Evolutionary conservation across 129 eudicot genomes (phyloP).

Genomic region (Silybum marianum): DNA sequence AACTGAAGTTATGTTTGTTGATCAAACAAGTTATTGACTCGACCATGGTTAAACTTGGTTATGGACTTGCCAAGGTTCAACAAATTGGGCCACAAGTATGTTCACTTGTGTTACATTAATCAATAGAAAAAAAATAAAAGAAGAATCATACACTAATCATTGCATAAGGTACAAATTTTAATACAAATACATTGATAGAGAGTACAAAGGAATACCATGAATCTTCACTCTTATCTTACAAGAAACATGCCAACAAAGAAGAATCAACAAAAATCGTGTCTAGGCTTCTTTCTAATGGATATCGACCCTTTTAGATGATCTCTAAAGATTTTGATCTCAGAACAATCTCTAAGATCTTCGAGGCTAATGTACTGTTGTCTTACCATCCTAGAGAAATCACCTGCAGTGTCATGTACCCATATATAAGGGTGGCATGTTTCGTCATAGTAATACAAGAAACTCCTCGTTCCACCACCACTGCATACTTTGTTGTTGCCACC

Average conservation of each 20-base stretch:
- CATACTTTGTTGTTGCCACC: conserved; percentile 9
- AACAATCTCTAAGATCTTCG: conserved; percentile 85
- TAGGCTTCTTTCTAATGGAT: conserved; percentile 68
- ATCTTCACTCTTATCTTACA: conserved; percentile 16
- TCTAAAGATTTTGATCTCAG: conserved; percentile 76
- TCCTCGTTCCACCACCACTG: conserved; percentile 41
- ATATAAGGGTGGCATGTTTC: conserved; percentile 86
- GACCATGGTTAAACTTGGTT: neutral
- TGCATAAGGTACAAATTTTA: conserved; percentile 8
- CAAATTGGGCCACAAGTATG: neutral
- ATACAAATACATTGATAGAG: neutral
- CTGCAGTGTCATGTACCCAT: conserved; percentile 71
- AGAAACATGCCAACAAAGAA: conserved; percentile 4
- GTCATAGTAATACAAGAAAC: conserved; percentile 73
- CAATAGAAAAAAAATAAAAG: neutral
- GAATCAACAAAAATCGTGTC: conserved; percentile 67
- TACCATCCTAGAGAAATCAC: conserved; percentile 81
- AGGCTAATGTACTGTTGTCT: conserved; percentile 87
- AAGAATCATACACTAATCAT: neutral
- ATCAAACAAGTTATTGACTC: neutral
- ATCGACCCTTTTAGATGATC: conserved; percentile 86
- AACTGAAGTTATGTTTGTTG: neutral
- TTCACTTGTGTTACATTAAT: neutral
- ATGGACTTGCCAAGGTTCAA: neutral
- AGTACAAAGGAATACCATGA: neutral